These are phyloP conservation scores for Alopecurus myosuroides DNA, from an alignment of 176 grass and related monocot species.

Conservation along the genomic window DNA sequence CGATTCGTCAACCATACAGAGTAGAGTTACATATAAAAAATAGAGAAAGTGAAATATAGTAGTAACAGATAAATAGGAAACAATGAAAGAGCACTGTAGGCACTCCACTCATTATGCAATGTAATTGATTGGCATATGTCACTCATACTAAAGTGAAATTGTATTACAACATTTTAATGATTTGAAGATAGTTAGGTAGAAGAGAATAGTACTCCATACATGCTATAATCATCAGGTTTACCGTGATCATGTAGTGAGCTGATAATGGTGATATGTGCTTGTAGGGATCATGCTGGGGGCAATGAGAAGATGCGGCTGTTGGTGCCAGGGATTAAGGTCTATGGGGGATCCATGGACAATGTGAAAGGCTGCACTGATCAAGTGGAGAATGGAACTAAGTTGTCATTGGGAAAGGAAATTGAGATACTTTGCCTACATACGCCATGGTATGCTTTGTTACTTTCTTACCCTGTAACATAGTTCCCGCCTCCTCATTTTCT, in stretches of 20 bases:
- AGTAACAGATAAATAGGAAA: neutral
- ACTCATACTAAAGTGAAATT: neutral
- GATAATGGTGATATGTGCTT: neutral
- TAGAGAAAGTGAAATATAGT: neutral
- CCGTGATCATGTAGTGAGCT: neutral
- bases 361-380: conserved; percentile 81
- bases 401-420: conserved; percentile 70
- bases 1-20: neutral
- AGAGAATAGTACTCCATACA: neutral
- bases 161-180: neutral
- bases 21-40: neutral
- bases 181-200: conserved; percentile 1
- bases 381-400: conserved; percentile 76
- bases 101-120: neutral
- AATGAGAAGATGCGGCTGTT: conserved; percentile 75
- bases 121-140: neutral
- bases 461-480: conserved; percentile 3
- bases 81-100: neutral
- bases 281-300: conserved; percentile 92
- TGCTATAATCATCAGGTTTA: neutral
- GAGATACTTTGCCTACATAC: conserved; percentile 83
- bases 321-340: conserved; percentile 84
- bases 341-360: conserved; percentile 80
- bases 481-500: neutral
- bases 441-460: conserved; percentile 52